phyloP scores from a whole-genome alignment of 2,329 filamentous ascomycete species.

The Chalaropsis ovoidea region DNA sequence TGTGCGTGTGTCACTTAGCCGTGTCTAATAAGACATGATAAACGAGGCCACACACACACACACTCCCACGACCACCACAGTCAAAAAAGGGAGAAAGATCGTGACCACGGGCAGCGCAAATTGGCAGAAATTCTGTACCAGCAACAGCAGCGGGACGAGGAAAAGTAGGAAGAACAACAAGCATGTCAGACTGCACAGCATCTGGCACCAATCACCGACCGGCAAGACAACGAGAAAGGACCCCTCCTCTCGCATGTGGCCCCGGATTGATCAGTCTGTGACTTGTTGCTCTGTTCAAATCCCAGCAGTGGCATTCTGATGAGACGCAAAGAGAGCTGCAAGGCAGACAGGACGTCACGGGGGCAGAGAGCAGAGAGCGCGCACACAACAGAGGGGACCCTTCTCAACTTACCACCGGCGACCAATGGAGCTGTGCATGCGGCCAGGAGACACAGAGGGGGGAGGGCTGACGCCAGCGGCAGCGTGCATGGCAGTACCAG shows the following conservation, averaged over 20 bases:
- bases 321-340: background rate
- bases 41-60: constrained; percentile 7
- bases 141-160: background rate
- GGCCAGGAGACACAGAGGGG: constrained; percentile 54
- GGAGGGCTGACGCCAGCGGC: constrained; percentile 54
- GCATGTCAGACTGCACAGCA: background rate
- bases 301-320: constrained; percentile 17
- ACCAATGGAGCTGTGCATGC: constrained; percentile 45
- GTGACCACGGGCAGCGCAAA: too few species aligned
- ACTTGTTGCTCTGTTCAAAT: background rate
- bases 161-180: constrained; percentile 8
- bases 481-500: constrained; percentile 67
- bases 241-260: too few species aligned
- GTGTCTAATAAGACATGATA: constrained; percentile 12
- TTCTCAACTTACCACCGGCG: constrained; percentile 43
- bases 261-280: too few species aligned
- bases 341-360: background rate
- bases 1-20: background rate
- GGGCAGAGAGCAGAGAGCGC: background rate
- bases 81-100: background rate
- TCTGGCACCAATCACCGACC: background rate
- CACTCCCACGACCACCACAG: background rate
- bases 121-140: too few species aligned
- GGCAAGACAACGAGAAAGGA: too few species aligned
- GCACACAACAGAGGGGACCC: background rate